Evolutionary conservation across 2,329 filamentous ascomycete species (phyloP).

Genomic region (Diaporthe vaccinii): DNA sequence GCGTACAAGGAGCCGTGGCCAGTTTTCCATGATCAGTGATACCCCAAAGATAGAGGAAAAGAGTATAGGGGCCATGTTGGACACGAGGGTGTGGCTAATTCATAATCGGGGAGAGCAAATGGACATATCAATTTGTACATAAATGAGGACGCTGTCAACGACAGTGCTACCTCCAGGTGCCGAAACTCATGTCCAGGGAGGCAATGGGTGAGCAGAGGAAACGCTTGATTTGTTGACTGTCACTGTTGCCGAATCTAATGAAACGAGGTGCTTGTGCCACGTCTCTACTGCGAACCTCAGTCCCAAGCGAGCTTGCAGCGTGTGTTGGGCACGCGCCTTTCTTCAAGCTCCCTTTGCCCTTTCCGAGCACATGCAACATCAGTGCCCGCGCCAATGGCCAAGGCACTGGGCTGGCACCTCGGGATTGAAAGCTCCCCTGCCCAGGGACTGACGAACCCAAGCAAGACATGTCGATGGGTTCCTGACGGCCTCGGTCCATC

Average conservation of each 20-base stretch:
- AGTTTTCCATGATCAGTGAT: slow-evolving; percentile 14
- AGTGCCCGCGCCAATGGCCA: background rate
- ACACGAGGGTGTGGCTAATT: background rate
- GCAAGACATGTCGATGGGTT: background rate
- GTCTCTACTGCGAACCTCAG: background rate
- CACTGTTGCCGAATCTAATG: background rate
- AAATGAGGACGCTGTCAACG: background rate
- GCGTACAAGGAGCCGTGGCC: background rate
- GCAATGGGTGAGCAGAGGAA: background rate
- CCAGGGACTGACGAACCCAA: background rate
- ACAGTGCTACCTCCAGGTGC: background rate
- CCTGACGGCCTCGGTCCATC: background rate
- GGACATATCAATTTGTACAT: background rate
- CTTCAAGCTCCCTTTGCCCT: background rate
- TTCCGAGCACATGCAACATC: background rate
- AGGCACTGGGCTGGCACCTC: background rate
- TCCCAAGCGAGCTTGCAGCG: background rate
- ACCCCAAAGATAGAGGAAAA: slow-evolving; percentile 22
- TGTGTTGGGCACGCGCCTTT: background rate
- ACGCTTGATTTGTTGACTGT: background rate
- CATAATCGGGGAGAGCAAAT: background rate
- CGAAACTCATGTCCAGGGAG: background rate
- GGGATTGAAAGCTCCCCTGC: background rate
- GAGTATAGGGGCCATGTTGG: background rate
- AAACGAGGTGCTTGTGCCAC: background rate